Base-by-base conservation (phyloP, 495 filamentous ascomycete species). In the Pyrenula massariospora region DNA sequence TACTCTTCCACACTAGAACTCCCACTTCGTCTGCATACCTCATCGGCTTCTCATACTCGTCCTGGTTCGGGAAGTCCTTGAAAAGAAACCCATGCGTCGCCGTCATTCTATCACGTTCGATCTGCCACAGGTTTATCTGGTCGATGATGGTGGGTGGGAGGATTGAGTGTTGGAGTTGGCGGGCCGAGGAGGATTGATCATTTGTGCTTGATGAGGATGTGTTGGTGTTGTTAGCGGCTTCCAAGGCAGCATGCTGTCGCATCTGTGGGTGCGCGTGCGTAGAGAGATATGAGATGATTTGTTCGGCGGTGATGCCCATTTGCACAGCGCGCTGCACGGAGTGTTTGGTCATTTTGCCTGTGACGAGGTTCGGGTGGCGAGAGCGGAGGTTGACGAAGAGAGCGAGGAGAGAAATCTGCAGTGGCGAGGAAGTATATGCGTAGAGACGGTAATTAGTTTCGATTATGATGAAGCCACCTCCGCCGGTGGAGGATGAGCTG, bases 361-460 rank as follows among this genome's bases (percentile, higher is more conserved):
- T 84, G 36, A 96, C 86, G 66, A 98, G 83, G 70, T 94, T 93
- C 0, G 89, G 87, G 68, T 92, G 96, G 57, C 92, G 90, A 66
- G 86, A 86, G 56, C 82, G 84, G 51, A 98, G 84, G 19, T 84
- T 83, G 24, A 84, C 79, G 72, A 98, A 98, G 58, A 98, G 84
- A 25, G 84, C 82, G n/a, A 98, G 83, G 52, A 98, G 87, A 54
- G 89, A 88, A 60, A 96, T 97, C 67, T 95, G 91, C 0, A 98
- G 79, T 0, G 89, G 88, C 0, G 90, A 96, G 22, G 83, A 83
- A 3, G 94, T 96, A 73, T 97, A 98, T 25, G 93, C 93, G 72
- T 98, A 98, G 60, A 98, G 70, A 24, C 93, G 88, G 73, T 96
- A 96, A 73, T 98, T 98, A n/a, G 93, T 98, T 76, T 98, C 93